phyloP scores from a whole-genome alignment of 371 early-diverging fungal genomes.

The Rhizopus delemar region DNA sequence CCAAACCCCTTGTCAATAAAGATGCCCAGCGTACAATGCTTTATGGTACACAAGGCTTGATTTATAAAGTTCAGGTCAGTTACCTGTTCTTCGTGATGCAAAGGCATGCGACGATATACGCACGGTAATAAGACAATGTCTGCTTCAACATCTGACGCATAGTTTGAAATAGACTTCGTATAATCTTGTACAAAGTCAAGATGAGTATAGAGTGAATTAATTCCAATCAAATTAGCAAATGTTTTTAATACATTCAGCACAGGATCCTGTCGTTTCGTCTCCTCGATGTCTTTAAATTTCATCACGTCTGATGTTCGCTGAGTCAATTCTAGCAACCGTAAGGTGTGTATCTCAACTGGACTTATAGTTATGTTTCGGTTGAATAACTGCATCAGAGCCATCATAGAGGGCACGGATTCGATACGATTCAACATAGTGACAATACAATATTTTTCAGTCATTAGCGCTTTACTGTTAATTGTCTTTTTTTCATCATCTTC shows the following conservation, averaged over 20 bases:
- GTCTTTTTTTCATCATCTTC: neutral
- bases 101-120: constrained; percentile 1
- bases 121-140: constrained; percentile 37
- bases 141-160: constrained; percentile 22
- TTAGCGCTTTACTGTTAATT: neutral
- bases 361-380: constrained; percentile 24
- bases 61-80: constrained; percentile 26
- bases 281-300: constrained; percentile 61
- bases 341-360: constrained; percentile 41
- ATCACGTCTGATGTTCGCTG: constrained; percentile 75
- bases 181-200: constrained; percentile 32
- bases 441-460: constrained; percentile 21
- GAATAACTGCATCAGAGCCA: constrained; percentile 69
- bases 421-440: constrained; percentile 69
- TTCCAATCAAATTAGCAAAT: constrained; percentile 65
- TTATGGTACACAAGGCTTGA: constrained; percentile 17
- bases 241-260: constrained; percentile 74
- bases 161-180: constrained; percentile 24
- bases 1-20: constrained; percentile 79
- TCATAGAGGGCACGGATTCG: constrained; percentile 69
- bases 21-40: constrained; percentile 41
- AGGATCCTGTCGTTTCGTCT: constrained; percentile 66
- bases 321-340: constrained; percentile 72
- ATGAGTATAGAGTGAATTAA: constrained; percentile 37
- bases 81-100: constrained; percentile 5